Percentiles rank a stretch among this genome's conserved stretches.
phyloP scores from a whole-genome alignment of 208 protist species.

The Trichomonas vaginalis region DNA sequence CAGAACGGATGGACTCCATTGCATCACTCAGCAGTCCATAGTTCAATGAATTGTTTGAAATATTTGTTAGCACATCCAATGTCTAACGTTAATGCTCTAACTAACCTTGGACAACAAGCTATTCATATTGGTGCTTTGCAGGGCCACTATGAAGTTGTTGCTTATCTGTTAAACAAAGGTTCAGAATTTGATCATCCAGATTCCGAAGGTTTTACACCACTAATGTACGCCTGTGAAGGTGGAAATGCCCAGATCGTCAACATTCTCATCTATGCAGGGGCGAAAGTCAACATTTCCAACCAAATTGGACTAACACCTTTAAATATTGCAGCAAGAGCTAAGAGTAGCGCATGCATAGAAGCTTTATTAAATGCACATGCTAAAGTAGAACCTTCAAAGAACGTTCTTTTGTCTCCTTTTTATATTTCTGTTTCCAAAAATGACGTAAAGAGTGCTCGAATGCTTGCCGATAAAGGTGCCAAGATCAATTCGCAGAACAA shows the following conservation, averaged over 20 bases:
- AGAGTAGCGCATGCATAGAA: neutral
- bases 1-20: neutral
- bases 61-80: neutral
- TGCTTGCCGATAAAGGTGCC: neutral
- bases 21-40: neutral
- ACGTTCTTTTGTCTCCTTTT: neutral
- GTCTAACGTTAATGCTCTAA: neutral
- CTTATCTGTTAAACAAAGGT: neutral
- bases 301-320: neutral
- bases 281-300: neutral
- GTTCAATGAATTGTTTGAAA: neutral
- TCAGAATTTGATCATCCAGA: neutral
- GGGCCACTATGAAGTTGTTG: neutral
- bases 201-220: neutral
- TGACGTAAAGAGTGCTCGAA: neutral
- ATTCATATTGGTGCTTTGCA: neutral
- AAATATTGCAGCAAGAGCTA: neutral
- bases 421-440: neutral
- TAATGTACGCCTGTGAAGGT: neutral
- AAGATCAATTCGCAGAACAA: neutral
- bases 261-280: neutral
- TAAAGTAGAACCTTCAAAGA: neutral
- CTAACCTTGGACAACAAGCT: neutral
- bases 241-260: neutral
- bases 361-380: neutral